Evolutionary conservation across 352 stramenopile species (phyloP).

Genomic region (Aphanomyces cochlioides): DNA sequence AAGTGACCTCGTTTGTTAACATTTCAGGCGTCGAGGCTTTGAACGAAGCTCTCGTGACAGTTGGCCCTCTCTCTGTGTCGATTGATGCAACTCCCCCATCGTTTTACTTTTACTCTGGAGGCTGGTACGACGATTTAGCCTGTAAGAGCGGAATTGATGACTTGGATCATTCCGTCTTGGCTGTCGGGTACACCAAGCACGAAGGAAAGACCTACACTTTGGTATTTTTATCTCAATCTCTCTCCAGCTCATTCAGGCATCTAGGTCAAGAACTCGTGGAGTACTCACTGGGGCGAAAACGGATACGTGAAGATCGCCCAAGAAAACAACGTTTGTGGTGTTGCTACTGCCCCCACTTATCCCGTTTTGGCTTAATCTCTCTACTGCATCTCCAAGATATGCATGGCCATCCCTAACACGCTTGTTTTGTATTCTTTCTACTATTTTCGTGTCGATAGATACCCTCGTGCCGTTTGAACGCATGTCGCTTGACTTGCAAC

Average conservation of each 20-base stretch:
- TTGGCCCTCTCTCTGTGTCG: conserved; percentile 85
- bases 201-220: conserved; percentile 91
- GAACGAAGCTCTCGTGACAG: conserved; percentile 71
- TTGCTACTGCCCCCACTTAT: conserved; percentile 87
- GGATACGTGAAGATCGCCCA: conserved; percentile 91
- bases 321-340: conserved; percentile 93
- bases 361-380: conserved; percentile 50
- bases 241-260: not conserved
- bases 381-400: no score
- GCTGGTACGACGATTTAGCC: conserved; percentile 77
- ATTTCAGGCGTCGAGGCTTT: conserved; percentile 68
- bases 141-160: conserved; percentile 91
- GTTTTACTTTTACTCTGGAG: conserved; percentile 88
- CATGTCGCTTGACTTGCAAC: no score
- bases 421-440: no score
- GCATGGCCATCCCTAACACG: no score
- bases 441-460: no score
- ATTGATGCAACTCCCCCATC: conserved; percentile 80
- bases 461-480: no score
- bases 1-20: conserved; percentile 77
- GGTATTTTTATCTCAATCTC: conserved; percentile 23
- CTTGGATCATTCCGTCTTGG: conserved; percentile 90
- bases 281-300: conserved; percentile 90
- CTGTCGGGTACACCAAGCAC: conserved; percentile 86
- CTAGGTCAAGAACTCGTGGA: conserved; percentile 92